Conservation (phyloP, 2,329 filamentous ascomycete species). For the Hortaea werneckii region DNA sequence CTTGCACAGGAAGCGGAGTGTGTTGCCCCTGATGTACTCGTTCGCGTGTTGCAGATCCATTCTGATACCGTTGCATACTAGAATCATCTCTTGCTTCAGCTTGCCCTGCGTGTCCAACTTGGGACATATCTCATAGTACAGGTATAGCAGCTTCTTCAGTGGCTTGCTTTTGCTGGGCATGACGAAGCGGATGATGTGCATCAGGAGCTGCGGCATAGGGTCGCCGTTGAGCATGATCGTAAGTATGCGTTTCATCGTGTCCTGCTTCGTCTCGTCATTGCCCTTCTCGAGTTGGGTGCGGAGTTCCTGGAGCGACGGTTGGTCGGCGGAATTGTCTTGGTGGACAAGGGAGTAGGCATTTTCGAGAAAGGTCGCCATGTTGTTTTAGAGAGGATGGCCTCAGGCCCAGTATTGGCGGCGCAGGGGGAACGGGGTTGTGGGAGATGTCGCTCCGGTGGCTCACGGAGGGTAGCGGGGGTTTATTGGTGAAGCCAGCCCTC, state of each 20-base stretch:
- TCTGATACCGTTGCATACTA: conserved; percentile 97
- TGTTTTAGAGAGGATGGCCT: conserved; percentile 41
- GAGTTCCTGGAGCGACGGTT: conserved; percentile 81
- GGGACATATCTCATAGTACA: conserved; percentile 98
- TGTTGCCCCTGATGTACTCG: conserved; percentile 96
- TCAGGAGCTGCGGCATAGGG: conserved; percentile 85
- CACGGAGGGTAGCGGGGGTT: conserved; percentile 2
- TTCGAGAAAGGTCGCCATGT: conserved; percentile 90
- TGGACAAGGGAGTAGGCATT: conserved; percentile 94
- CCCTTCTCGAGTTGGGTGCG: conserved; percentile 48
- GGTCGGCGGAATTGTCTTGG: conserved; percentile 91
- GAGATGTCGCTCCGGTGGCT: not conserved
- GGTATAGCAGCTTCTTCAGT: conserved; percentile 95
- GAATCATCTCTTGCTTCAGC: conserved; percentile 98
- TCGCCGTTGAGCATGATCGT: conserved; percentile 98
- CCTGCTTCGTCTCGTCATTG: conserved; percentile 29
- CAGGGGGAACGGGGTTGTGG: not conserved
- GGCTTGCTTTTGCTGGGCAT: conserved; percentile 97
- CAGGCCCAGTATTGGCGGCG: not conserved
- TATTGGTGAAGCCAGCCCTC: conserved; percentile 19
- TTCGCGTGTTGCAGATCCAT: conserved; percentile 96
- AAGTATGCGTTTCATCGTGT: conserved; percentile 78
- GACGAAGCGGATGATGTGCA: conserved; percentile 99
- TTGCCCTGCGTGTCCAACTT: conserved; percentile 89
- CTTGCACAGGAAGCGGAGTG: conserved; percentile 95